These are phyloP conservation scores for Gillenia trifoliata DNA, from an alignment of 306 rosid genomes.

Conservation along the genomic window DNA sequence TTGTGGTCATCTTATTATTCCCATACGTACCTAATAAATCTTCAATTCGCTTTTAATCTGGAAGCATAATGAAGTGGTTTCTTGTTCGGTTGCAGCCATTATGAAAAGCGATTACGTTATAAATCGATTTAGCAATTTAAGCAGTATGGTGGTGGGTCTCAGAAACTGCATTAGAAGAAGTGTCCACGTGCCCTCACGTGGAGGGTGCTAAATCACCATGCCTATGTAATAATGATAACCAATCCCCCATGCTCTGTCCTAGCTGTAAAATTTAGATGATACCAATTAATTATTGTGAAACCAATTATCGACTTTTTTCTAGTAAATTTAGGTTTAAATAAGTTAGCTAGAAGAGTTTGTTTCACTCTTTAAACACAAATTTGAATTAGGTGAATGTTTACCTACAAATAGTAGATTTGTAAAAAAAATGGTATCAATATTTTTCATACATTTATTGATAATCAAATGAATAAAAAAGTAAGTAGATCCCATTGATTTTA, in stretches of 20 bases:
- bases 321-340: too few species aligned
- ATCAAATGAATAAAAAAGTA: too few species aligned
- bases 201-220: background rate
- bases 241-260: slow-evolving; percentile 31
- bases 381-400: too few species aligned
- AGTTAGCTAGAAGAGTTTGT: background rate
- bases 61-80: slow-evolving; percentile 10
- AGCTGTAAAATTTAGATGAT: background rate
- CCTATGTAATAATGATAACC: slow-evolving; percentile 20
- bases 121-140: background rate
- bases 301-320: background rate
- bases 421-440: too few species aligned
- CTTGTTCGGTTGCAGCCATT: slow-evolving; percentile 17
- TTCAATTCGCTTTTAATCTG: background rate
- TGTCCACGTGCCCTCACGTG: slow-evolving; percentile 41
- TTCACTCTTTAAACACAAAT: too few species aligned
- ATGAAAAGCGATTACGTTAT: slow-evolving; percentile 8
- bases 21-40: background rate
- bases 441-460: too few species aligned
- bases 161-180: slow-evolving; percentile 19
- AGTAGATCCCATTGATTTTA: too few species aligned
- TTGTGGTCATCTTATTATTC: background rate
- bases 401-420: too few species aligned
- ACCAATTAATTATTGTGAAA: background rate
- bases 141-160: background rate